Conservation (phyloP, 2,329 filamentous ascomycete species). For the Xylariaceae sp. region DNA sequence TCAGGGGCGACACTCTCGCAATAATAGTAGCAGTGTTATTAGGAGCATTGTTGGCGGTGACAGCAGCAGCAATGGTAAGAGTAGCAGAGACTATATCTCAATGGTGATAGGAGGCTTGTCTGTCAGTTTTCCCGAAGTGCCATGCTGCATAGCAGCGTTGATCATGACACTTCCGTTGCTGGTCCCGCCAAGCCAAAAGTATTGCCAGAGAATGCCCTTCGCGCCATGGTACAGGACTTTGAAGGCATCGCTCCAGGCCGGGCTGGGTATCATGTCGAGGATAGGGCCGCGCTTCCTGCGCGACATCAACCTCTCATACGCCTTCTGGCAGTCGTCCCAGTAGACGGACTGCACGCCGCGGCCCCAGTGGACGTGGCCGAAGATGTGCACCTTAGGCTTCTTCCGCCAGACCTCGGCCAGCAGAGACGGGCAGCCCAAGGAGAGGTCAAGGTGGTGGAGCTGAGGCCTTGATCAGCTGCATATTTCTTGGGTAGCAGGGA, state of each 20-base stretch:
- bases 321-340: conserved; percentile 66
- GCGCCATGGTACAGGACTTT: conserved; percentile 38
- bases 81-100: conserved; percentile 12
- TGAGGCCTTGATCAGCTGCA: conserved; percentile 16
- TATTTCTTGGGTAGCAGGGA: too few relatives aligned
- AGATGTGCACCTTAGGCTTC: conserved; percentile 69
- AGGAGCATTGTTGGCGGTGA: too few relatives aligned
- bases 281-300: conserved; percentile 34
- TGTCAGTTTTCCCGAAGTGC: conserved; percentile 41
- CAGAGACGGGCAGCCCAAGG: conserved; percentile 63
- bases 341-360: conserved; percentile 62
- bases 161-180: conserved; percentile 45
- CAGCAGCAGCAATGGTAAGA: too few relatives aligned
- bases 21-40: too few relatives aligned
- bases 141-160: conserved; percentile 50
- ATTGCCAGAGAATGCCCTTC: conserved; percentile 45
- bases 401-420: conserved; percentile 67
- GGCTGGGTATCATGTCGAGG: conserved; percentile 38
- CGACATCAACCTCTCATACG: conserved; percentile 59
- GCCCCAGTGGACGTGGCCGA: conserved; percentile 76
- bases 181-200: conserved; percentile 45
- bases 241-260: conserved; percentile 38
- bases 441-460: conserved; percentile 62
- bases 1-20: too few relatives aligned
- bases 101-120: conserved; percentile 27